These are phyloP conservation scores for Blastocystis sp. DNA, from an alignment of 352 stramenopile species.

Conservation along the genomic window DNA sequence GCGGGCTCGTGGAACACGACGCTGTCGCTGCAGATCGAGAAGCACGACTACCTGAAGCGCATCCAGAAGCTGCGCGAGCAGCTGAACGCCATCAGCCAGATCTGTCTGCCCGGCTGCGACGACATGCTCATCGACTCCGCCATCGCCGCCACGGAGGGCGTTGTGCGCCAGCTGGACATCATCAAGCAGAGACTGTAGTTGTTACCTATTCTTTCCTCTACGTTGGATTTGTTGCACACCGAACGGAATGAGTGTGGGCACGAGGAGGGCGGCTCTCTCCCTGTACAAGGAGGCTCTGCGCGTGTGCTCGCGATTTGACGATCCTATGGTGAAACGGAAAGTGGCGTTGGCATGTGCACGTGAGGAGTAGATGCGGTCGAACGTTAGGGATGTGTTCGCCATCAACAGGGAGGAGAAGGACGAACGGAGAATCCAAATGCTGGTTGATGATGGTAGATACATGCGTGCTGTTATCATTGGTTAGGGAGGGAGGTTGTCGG, in stretches of 20 bases:
- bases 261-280: not conserved
- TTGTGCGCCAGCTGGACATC: conserved; percentile 49
- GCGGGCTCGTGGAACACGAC: conserved; percentile 48
- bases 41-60: conserved; percentile 60
- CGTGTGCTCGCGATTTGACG: not conserved
- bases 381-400: not conserved
- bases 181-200: conserved; percentile 62
- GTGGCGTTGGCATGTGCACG: not conserved
- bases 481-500: not conserved
- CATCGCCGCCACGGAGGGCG: conserved; percentile 34
- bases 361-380: conserved; percentile 9
- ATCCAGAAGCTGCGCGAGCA: conserved; percentile 49
- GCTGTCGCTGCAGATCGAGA: conserved; percentile 68
- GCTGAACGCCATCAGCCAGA: conserved; percentile 32
- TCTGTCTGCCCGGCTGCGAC: conserved; percentile 63
- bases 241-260: not conserved
- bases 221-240: not conserved
- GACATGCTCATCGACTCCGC: conserved; percentile 43
- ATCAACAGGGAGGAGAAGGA: not conserved
- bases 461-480: not conserved
- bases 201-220: too few relatives aligned
- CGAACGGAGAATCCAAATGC: not conserved
- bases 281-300: conserved; percentile 14
- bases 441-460: not conserved
- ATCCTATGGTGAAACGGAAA: conserved; percentile 10